Evolutionary conservation across 179 eudicot genomes (phyloP), one percentile per base, ranked within the genome.

Genomic region (Silene vulgaris): DNA sequence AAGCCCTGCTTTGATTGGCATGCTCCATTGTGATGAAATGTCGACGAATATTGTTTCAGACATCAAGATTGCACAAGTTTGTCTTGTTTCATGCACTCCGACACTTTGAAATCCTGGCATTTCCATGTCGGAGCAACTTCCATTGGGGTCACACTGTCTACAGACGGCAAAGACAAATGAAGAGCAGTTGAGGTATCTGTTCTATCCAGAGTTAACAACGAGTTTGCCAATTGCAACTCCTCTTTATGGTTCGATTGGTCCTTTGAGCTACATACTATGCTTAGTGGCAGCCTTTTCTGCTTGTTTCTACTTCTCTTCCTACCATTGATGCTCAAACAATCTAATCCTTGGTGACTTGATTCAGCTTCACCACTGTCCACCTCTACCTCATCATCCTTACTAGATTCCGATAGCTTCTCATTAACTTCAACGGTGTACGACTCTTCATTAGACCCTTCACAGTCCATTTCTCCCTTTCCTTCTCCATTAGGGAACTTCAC

Each of bases 251-350:
- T 80, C 60, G 78, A 84, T 78, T 80, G 84, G 82, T 89, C 96
- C 82, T 86, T 89, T 69, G 84, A 69, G 78, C 86, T 90, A 52
- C 59, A 52, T 72, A 89, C 90, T 77, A 86, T 77, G 83, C 97
- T 91, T 75, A 93, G 67, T 0, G 93, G 87, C 84, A 93, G 77
- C 81, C 84, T 93, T 78, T 91, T 93, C 79, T 91, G 97, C 83
- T 91, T 93, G 65, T 85, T 81, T 77, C 88, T 87, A 70, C 92
- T 93, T 69, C 90, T 88, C 85, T 91, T 93, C 78, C 87, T 88
- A 78, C 87, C 87, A 54, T 57, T 74, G 52, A 70, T 80, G 73
- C 71, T 71, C 32, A 76, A 60, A 76, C 86, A 89, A 72, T 86
- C 84, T 19, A 72, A 76, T 52, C 84, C 66, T 63, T 85, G n/a